Evolutionary conservation across 2,329 filamentous ascomycete species (phyloP).

Genomic region (Alternaria arborescens): DNA sequence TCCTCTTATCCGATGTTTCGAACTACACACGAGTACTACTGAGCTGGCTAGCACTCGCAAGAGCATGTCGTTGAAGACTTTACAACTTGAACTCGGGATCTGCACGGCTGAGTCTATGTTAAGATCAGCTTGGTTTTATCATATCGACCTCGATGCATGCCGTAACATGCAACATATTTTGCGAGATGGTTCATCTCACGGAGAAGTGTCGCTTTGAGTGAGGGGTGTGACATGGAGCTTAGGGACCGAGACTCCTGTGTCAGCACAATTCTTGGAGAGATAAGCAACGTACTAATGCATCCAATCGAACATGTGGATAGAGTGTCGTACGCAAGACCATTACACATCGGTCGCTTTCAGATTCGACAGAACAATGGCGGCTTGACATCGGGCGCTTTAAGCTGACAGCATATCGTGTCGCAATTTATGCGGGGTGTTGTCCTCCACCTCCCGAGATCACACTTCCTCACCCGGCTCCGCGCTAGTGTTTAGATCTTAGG

Average conservation of each 20-base stretch:
- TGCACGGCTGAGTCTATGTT: not conserved
- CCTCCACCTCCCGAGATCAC: not conserved
- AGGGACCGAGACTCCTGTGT: not conserved
- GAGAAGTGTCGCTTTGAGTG: not conserved
- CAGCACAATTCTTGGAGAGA: not conserved
- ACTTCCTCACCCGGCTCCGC: not conserved
- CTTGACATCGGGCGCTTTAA: not conserved
- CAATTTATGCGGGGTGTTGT: not conserved
- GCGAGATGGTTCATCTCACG: not conserved
- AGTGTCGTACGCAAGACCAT: not conserved
- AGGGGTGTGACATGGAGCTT: not conserved
- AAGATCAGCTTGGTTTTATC: not conserved
- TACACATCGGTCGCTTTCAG: not conserved
- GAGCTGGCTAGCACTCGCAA: not conserved
- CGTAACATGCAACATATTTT: too few relatives aligned
- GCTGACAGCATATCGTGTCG: not conserved
- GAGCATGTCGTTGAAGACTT: not conserved
- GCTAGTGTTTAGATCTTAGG: not conserved
- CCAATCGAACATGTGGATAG: not conserved
- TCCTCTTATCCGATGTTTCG: not conserved
- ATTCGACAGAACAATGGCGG: not conserved
- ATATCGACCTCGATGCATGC: not conserved
- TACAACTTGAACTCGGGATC: not conserved
- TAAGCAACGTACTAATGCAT: not conserved
- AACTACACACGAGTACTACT: not conserved